Conservation (phyloP, 2,329 filamentous ascomycete species). For the Fusarium subglutinans region DNA sequence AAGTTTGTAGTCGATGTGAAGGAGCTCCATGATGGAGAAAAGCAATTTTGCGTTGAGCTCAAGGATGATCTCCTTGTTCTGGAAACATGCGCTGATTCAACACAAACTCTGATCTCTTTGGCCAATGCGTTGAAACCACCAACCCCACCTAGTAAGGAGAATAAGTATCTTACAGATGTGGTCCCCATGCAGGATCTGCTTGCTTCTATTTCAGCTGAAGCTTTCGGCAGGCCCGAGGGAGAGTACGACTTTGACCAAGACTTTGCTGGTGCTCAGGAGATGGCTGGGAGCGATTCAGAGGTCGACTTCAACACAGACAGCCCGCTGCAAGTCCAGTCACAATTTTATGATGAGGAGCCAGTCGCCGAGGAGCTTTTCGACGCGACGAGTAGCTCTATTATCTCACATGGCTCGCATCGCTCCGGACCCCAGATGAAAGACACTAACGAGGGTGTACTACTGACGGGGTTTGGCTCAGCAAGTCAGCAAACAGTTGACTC, state of each 20-base stretch:
- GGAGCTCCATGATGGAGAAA: constrained; percentile 63
- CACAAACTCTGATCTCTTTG: constrained; percentile 85
- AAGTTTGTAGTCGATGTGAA: constrained; percentile 71
- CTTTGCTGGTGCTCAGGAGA: constrained; percentile 64
- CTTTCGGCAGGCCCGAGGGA: constrained; percentile 71
- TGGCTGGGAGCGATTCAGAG: constrained; percentile 52
- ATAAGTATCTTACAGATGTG: constrained; percentile 87
- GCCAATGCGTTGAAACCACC: constrained; percentile 85
- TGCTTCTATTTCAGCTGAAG: constrained; percentile 88
- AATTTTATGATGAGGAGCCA: constrained; percentile 57
- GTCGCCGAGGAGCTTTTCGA: constrained; percentile 61
- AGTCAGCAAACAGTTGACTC: constrained; percentile 60
- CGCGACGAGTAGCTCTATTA: constrained; percentile 49
- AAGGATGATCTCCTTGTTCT: constrained; percentile 87
- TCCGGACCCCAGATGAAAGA: constrained; percentile 46
- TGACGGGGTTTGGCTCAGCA: constrained; percentile 46
- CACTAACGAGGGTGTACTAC: constrained; percentile 49
- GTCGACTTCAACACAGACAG: constrained; percentile 46
- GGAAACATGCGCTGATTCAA: constrained; percentile 97
- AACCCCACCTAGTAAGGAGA: constrained; percentile 80
- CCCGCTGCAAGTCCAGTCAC: constrained; percentile 53
- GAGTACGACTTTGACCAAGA: constrained; percentile 72
- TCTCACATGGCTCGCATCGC: constrained; percentile 36
- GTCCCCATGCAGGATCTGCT: constrained; percentile 89
- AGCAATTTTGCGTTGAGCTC: constrained; percentile 80